A percentile compares a stretch with the other conserved stretches of the same genome.
phyloP scores from a whole-genome alignment of 2,329 filamentous ascomycete genomes.

The Colletotrichum sp. region DNA sequence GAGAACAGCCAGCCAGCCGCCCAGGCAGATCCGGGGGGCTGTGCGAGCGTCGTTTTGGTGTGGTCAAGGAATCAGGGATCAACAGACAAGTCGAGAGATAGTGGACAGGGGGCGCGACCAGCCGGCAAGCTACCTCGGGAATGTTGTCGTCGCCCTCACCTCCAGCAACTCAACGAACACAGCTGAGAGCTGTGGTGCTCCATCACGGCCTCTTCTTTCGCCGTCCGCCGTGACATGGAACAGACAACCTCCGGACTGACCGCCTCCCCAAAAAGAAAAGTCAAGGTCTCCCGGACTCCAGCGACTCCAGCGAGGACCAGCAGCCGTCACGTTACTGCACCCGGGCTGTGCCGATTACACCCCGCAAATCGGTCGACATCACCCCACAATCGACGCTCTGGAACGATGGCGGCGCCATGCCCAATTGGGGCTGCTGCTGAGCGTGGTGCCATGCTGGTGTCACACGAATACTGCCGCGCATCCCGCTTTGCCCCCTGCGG shows the following conservation, averaged over 20 bases:
- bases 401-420: conserved; percentile 18
- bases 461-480: conserved; percentile 14
- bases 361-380: conserved; percentile 20
- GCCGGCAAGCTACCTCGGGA: background rate
- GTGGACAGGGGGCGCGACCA: conserved; percentile 1
- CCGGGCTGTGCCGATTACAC: conserved; percentile 19
- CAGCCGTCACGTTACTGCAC: conserved; percentile 11
- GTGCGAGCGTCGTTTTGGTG: background rate
- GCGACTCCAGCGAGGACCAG: background rate
- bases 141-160: background rate
- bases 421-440: conserved; percentile 9
- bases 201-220: background rate
- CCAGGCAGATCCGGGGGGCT: background rate
- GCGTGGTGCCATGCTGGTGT: conserved; percentile 16
- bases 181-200: background rate
- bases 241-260: background rate
- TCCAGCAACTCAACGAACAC: background rate
- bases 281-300: background rate
- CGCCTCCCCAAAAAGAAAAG: background rate
- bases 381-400: conserved; percentile 21
- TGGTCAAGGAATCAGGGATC: background rate
- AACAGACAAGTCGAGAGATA: conserved; percentile 1
- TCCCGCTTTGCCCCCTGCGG: conserved; percentile 18
- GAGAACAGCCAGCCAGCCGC: background rate
- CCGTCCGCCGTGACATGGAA: background rate